Conservation (phyloP, 192 early-diverging fungal genomes). For the Coemansia sp. region DNA sequence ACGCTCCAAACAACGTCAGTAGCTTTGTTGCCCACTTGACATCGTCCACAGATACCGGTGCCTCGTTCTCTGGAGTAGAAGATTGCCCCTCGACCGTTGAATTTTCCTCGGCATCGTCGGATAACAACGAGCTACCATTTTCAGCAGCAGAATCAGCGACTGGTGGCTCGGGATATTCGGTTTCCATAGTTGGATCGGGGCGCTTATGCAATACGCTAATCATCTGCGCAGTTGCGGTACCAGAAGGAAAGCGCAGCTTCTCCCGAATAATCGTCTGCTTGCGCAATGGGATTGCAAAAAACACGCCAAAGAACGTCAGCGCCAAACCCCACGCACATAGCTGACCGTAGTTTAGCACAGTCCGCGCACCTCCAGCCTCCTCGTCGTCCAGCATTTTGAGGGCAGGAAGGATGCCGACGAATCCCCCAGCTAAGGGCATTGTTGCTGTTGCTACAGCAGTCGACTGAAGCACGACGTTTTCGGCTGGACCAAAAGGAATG, state of each 20-base stretch:
- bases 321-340: slow-evolving; percentile 75
- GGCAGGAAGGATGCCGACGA: slow-evolving; percentile 81
- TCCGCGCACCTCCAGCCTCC: slow-evolving; percentile 58
- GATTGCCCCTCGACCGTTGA: not conserved
- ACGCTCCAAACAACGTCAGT: slow-evolving; percentile 56
- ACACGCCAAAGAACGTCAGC: slow-evolving; percentile 86
- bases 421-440: slow-evolving; percentile 79
- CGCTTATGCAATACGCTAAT: slow-evolving; percentile 70
- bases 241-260: slow-evolving; percentile 81
- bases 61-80: not conserved
- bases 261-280: slow-evolving; percentile 77
- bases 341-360: slow-evolving; percentile 55
- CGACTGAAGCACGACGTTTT: slow-evolving; percentile 85
- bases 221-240: slow-evolving; percentile 86
- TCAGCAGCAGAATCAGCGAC: slow-evolving; percentile 1
- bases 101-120: not conserved
- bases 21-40: slow-evolving; percentile 66
- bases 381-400: slow-evolving; percentile 64
- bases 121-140: not conserved
- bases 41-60: slow-evolving; percentile 32
- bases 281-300: slow-evolving; percentile 81
- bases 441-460: slow-evolving; percentile 82
- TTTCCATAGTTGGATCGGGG: slow-evolving; percentile 53
- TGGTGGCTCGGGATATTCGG: slow-evolving; percentile 9
- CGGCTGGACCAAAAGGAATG: slow-evolving; percentile 69